Evolutionary conservation across 2,329 filamentous ascomycete species (phyloP).

Genomic region (Fusarium verticillioides): DNA sequence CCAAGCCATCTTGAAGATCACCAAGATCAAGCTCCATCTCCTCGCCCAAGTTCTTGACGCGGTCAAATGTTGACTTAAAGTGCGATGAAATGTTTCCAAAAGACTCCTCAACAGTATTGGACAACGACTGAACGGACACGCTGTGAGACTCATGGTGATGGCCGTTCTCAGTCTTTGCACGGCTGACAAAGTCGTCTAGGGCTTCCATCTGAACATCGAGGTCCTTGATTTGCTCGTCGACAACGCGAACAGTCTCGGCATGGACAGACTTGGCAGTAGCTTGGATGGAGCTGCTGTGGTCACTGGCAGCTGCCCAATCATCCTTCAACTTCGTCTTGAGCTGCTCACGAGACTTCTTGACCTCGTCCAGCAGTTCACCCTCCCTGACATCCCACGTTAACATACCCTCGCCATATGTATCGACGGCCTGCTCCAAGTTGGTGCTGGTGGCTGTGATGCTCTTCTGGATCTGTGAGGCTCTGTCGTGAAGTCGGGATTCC

Average conservation of each 20-base stretch:
- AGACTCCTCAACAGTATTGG: constrained; percentile 75
- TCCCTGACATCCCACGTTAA: constrained; percentile 78
- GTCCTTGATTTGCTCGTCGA: constrained; percentile 88
- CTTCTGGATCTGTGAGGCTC: constrained; percentile 70
- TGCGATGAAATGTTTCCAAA: constrained; percentile 77
- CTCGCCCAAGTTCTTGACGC: constrained; percentile 74
- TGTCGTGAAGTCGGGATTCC: constrained; percentile 74
- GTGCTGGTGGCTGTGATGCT: constrained; percentile 72
- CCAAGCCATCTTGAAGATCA: constrained; percentile 69
- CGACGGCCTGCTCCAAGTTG: constrained; percentile 72
- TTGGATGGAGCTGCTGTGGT: constrained; percentile 85
- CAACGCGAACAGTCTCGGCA: constrained; percentile 87
- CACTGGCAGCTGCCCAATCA: constrained; percentile 84
- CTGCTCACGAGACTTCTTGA: constrained; percentile 77
- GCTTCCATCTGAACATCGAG: constrained; percentile 90
- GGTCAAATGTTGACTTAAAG: constrained; percentile 74
- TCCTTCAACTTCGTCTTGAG: constrained; percentile 86
- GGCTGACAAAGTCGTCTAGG: constrained; percentile 88
- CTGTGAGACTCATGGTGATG: constrained; percentile 77
- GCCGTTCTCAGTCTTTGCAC: constrained; percentile 83
- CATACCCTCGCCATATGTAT: constrained; percentile 76
- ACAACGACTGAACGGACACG: constrained; percentile 72
- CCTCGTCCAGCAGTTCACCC: constrained; percentile 73
- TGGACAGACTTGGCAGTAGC: constrained; percentile 87
- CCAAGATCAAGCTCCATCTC: constrained; percentile 72